These are phyloP conservation scores for Parathielavia hyrcaniae DNA, from an alignment of 495 filamentous ascomycete species.

Conservation along the genomic window DNA sequence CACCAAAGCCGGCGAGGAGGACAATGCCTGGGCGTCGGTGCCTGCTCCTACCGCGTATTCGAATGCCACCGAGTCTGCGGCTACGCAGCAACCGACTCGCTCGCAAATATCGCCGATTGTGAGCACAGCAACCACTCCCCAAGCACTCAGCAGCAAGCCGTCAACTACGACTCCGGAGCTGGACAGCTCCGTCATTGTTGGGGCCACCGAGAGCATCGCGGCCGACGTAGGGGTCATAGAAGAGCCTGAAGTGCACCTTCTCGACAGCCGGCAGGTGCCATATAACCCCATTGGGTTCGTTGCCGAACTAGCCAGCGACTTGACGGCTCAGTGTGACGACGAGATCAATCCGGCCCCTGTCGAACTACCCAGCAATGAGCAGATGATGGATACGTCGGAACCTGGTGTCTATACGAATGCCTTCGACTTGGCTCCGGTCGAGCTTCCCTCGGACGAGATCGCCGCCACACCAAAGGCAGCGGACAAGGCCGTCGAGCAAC, in stretches of 20 bases:
- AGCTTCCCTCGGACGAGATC: constrained; percentile 23
- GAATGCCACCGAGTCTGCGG: neutral
- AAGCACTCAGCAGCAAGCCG: constrained; percentile 14
- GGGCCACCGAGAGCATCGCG: neutral
- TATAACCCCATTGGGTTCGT: constrained; percentile 39
- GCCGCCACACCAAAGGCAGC: neutral
- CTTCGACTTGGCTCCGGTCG: constrained; percentile 34
- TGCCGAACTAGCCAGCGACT: constrained; percentile 39
- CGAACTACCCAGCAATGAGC: constrained; percentile 34
- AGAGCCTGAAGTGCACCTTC: constrained; percentile 13
- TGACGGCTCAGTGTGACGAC: constrained; percentile 31
- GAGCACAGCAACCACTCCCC: constrained; percentile 26
- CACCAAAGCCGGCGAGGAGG: constrained; percentile 1
- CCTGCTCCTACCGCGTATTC: neutral
- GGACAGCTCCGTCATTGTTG: constrained; percentile 2
- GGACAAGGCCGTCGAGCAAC: constrained; percentile 6
- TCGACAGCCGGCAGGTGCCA: constrained; percentile 19
- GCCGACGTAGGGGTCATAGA: neutral
- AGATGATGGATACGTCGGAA: constrained; percentile 16
- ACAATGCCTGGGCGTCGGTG: neutral
- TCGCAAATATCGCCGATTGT: constrained; percentile 18
- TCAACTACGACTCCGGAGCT: constrained; percentile 15
- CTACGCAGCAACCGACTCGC: neutral
- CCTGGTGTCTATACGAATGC: constrained; percentile 20
- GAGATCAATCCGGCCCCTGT: constrained; percentile 40